phyloP scores from a whole-genome alignment of 164 flowering plant genomes.

The Protea cynaroides region DNA sequence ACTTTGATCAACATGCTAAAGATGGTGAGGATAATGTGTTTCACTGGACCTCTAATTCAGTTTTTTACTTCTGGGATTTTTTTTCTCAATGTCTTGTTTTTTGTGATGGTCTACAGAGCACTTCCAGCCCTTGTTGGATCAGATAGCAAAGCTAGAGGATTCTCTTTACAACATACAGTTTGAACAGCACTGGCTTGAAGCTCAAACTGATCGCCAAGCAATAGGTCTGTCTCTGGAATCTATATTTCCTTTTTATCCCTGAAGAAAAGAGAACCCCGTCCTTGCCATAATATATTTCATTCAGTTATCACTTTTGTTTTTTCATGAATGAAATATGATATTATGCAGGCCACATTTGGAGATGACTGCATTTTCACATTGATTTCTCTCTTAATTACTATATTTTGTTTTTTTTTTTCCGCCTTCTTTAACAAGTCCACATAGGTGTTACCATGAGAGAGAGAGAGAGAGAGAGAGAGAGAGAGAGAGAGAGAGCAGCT shows the following conservation, averaged over 20 bases:
- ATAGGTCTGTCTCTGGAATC: slow-evolving; percentile 36
- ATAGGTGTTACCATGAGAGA: no score
- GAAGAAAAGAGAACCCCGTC: background rate
- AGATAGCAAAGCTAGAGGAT: slow-evolving; percentile 76
- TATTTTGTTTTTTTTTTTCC: no score
- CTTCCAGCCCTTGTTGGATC: slow-evolving; percentile 76
- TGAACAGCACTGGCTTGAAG: slow-evolving; percentile 97
- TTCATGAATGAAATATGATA: no score
- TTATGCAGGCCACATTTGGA: no score
- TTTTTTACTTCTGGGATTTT: background rate
- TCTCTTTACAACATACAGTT: slow-evolving; percentile 91
- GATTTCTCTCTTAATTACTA: background rate
- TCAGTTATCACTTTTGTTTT: no score
- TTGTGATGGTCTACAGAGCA: slow-evolving; percentile 58
- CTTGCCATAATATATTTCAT: no score
- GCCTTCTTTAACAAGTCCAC: no score
- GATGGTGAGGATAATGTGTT: slow-evolving; percentile 36
- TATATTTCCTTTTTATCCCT: background rate
- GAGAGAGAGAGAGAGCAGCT: no score
- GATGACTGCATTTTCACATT: no score
- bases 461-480: no score
- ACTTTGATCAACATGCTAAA: slow-evolving; percentile 58
- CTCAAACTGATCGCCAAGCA: slow-evolving; percentile 93
- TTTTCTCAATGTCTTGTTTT: background rate
- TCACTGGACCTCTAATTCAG: background rate